Base-by-base conservation (phyloP, 805 yeast genomes). In the Candida pseudoglaebosa region DNA sequence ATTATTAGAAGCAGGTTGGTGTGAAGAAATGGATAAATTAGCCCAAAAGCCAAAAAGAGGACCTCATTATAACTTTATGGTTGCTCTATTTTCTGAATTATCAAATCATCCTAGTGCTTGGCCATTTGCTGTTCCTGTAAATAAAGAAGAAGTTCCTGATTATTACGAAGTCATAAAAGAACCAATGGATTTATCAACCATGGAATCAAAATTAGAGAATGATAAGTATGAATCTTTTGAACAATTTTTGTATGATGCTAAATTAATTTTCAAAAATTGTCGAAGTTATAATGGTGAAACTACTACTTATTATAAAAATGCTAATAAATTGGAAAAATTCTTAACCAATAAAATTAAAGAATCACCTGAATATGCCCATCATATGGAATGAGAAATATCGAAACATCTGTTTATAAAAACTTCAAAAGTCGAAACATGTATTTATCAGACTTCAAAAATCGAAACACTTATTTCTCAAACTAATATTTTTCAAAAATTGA, bases 61-160 rank as follows among this genome's bases (percentile, higher is more conserved):
- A 2, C 96, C 97, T 7, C 97, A 93, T 65, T 86, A 86, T 65
- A 93, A 93, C 32, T 84, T 84, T 45, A 90, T 93, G 95, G 87
- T 86, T 50, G 88, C 88, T 40, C 62, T 93, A 13, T 71, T 93
- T 30, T 79, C 88, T 5, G 99, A 93, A 54, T 60, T 93, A 67
- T 93, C 87, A 54, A 88, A 86, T 56, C 95, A 93, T 61, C 95
- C 98, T 0, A 86, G 96, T 3, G 91, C 97, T 19, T 93, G 99
- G 99, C 99, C 99, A 28, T 93, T 93, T 62, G 78, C 89, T 33
- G 84, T 80, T 39, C 96, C 99, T 2, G 99, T 93, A 10, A 87
- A 84, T 58, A 80, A 77, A 56, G 95, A 87, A 29, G 99, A 93
- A 57, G 99, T 93, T 8, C 88, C 95, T 1, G 99, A 93, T 62